Conservation (phyloP, 768 basidiomycete species). For the Suillus discolor region DNA sequence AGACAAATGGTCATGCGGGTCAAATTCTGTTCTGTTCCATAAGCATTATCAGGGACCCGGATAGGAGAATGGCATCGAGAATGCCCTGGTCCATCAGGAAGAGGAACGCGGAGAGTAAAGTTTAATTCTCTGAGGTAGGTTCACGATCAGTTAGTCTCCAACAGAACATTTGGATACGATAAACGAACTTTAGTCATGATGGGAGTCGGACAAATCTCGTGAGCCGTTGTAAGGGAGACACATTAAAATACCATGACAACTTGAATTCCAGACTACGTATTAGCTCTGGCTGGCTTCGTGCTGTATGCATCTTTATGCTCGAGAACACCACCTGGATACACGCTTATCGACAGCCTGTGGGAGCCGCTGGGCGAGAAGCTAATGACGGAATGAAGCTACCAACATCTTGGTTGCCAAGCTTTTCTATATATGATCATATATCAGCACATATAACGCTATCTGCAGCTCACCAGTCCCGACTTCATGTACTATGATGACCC, state of each 20-base stretch:
- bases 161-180: neutral
- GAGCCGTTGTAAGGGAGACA: neutral
- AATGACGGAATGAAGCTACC: neutral
- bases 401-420: neutral
- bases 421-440: too few relatives aligned
- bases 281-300: neutral
- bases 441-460: too few relatives aligned
- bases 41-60: too few relatives aligned
- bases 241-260: conserved; percentile 1
- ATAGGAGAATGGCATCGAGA: neutral
- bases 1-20: too few relatives aligned
- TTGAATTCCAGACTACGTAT: neutral
- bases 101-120: neutral
- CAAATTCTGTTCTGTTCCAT: too few relatives aligned
- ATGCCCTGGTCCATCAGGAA: neutral
- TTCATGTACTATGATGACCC: neutral
- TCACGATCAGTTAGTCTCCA: neutral
- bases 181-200: neutral
- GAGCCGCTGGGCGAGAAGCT: neutral
- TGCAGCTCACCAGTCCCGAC: too few relatives aligned
- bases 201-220: neutral
- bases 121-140: neutral
- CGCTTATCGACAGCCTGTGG: neutral
- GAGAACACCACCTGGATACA: neutral
- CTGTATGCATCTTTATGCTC: neutral